These are phyloP conservation scores for Syzygium grande DNA, from an alignment of 345 rosid species.

Conservation along the genomic window DNA sequence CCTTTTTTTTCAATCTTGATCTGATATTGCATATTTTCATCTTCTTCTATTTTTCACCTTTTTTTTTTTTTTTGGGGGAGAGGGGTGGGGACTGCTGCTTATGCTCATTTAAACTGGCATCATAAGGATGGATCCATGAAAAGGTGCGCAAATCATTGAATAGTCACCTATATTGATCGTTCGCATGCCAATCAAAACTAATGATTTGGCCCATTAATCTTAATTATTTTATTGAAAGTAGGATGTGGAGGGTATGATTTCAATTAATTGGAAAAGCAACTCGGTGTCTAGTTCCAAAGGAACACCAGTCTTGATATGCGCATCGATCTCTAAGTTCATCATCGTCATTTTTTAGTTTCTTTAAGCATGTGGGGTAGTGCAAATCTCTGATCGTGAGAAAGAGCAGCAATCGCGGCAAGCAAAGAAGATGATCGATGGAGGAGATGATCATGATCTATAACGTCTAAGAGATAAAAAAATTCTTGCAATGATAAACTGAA, in stretches of 20 bases:
- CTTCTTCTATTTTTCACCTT: background rate
- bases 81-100: background rate
- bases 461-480: background rate
- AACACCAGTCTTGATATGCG: background rate
- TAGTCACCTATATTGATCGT: background rate
- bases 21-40: background rate
- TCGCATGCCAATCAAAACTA: background rate
- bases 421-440: background rate
- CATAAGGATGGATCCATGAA: background rate
- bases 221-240: background rate
- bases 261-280: background rate
- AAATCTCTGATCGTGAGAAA: background rate
- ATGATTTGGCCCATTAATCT: background rate
- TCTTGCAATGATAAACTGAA: background rate
- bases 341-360: background rate
- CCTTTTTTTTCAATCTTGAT: background rate
- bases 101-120: background rate
- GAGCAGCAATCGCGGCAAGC: background rate
- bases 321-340: background rate
- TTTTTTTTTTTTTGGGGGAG: no score
- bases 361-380: background rate
- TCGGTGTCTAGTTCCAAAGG: background rate
- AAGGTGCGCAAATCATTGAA: background rate
- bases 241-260: background rate
- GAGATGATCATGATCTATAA: background rate